Percentiles rank a stretch among this genome's conserved stretches.
These are phyloP conservation scores for Gossypium stocksii DNA, from an alignment of 345 rosid genomes.

Conservation along the genomic window DNA sequence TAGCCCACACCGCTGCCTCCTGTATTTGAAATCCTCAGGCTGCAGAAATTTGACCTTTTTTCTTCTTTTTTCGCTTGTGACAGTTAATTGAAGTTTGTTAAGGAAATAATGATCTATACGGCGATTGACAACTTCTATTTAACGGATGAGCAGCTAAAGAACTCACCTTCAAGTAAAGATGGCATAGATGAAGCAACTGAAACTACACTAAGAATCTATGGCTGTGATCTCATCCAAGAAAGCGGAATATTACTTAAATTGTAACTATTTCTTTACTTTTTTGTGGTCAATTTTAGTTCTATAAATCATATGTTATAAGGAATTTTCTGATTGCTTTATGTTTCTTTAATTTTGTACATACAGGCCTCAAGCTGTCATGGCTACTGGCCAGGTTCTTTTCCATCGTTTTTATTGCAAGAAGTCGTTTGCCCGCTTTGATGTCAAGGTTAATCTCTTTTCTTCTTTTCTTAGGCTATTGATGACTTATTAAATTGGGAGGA, in stretches of 20 bases:
- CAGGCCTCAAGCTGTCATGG: constrained; percentile 98
- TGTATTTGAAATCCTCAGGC: neutral
- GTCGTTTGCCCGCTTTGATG: constrained; percentile 85
- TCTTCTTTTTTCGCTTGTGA: neutral
- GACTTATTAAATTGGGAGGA: neutral
- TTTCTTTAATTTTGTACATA: constrained; percentile 19
- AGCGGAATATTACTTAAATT: constrained; percentile 77
- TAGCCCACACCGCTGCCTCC: too few species aligned
- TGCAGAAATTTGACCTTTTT: neutral
- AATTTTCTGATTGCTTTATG: constrained; percentile 4
- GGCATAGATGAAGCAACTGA: constrained; percentile 82
- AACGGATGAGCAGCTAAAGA: constrained; percentile 62
- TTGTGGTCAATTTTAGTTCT: neutral
- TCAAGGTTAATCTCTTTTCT: constrained; percentile 45
- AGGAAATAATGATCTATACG: constrained; percentile 70
- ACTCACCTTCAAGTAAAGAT: constrained; percentile 82
- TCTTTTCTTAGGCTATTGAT: neutral
- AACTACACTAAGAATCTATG: constrained; percentile 69
- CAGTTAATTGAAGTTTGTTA: constrained; percentile 14
- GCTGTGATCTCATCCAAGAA: constrained; percentile 94
- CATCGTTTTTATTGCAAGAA: constrained; percentile 95
- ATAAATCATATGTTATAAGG: neutral
- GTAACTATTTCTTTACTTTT: constrained; percentile 39
- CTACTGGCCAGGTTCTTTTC: constrained; percentile 93
- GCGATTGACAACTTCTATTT: constrained; percentile 91